A percentile compares a stretch with the other conserved stretches of the same genome.
Evolutionary conservation across 331 rosid species (phyloP).

Genomic region (Quercus phellos): DNA sequence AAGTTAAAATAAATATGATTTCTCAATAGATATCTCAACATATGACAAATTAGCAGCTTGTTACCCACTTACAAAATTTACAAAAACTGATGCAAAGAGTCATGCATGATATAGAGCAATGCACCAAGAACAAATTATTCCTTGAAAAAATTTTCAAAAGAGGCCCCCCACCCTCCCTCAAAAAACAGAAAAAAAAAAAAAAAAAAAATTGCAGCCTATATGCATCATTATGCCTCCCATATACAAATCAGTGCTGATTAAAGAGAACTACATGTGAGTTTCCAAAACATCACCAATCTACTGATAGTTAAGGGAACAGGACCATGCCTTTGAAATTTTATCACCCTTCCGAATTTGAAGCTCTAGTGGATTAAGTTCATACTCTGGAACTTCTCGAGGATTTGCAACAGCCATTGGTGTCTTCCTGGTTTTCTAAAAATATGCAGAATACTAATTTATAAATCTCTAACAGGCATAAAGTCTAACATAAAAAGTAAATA

Average conservation of each 20-base stretch:
- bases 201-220: background rate
- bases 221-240: too few relatives aligned
- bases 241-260: too few relatives aligned
- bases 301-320: background rate
- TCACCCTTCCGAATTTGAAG: constrained; percentile 95
- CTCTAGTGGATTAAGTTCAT: constrained; percentile 95
- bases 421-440: constrained; percentile 68
- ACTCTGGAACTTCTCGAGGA: constrained; percentile 99
- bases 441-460: constrained; percentile 18
- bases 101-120: background rate
- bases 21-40: background rate
- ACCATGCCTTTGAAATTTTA: constrained; percentile 69
- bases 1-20: background rate
- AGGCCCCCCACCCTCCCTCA: too few relatives aligned
- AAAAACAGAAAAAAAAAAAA: background rate
- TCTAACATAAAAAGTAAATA: background rate
- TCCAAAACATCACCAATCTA: constrained; percentile 6
- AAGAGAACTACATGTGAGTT: background rate
- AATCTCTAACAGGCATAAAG: background rate
- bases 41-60: background rate
- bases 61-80: background rate
- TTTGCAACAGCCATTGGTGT: constrained; percentile 96
- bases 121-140: too few relatives aligned
- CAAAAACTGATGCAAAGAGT: background rate
- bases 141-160: too few relatives aligned